These are phyloP conservation scores for Artemisia tridentata DNA, from an alignment of 129 eudicot genomes.

Conservation along the genomic window DNA sequence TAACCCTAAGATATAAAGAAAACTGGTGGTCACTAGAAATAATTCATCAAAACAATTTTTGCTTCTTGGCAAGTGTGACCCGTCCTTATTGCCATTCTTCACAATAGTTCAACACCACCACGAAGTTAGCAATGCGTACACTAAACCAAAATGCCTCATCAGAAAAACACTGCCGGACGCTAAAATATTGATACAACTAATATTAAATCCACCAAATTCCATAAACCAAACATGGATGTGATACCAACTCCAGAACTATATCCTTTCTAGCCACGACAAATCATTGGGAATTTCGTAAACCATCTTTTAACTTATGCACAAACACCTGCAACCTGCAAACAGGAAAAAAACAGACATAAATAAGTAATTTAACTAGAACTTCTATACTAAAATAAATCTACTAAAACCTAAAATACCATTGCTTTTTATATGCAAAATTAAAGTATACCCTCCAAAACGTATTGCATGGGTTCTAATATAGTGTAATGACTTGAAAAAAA, in stretches of 20 bases:
- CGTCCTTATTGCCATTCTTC: constrained; percentile 99
- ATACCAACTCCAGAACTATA: constrained; percentile 67
- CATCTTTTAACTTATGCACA: constrained; percentile 85
- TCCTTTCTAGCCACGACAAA: constrained; percentile 80
- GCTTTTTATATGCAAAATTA: not conserved
- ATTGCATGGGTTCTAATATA: too few species aligned
- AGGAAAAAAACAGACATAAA: not conserved
- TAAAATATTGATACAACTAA: constrained; percentile 87
- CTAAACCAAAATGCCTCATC: constrained; percentile 62
- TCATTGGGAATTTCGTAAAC: constrained; percentile 70
- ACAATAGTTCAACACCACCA: constrained; percentile 98
- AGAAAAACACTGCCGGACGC: constrained; percentile 58
- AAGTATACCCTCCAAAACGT: not conserved
- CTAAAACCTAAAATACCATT: not conserved
- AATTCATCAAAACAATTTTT: constrained; percentile 96
- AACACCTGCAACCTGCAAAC: constrained; percentile 84
- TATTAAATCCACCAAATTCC: constrained; percentile 93
- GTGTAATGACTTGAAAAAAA: not conserved
- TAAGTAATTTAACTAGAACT: not conserved
- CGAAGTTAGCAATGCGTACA: constrained; percentile 83
- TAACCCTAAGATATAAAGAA: constrained; percentile 83
- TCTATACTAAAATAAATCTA: too few species aligned
- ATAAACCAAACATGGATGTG: constrained; percentile 85
- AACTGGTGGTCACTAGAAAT: constrained; percentile 77
- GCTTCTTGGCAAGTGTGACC: constrained; percentile 80